These are phyloP conservation scores for Metarhizium anisopliae DNA, from an alignment of 2,329 filamentous ascomycete species.

Conservation along the genomic window DNA sequence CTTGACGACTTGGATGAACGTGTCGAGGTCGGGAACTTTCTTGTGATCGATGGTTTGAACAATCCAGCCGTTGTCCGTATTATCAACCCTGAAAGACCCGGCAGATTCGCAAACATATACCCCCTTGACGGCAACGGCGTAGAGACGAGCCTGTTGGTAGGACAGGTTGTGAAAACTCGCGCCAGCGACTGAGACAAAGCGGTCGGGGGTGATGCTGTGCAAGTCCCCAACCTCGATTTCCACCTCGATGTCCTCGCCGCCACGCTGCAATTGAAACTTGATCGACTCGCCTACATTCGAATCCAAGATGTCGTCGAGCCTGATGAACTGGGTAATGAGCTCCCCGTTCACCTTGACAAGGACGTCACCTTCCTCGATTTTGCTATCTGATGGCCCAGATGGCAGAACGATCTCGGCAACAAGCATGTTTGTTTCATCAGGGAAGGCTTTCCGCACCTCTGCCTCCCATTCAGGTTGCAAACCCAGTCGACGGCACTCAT, in stretches of 20 bases:
- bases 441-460: slow-evolving; percentile 71
- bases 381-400: slow-evolving; percentile 75
- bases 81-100: slow-evolving; percentile 91
- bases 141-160: slow-evolving; percentile 94
- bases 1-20: slow-evolving; percentile 88
- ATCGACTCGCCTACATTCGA: slow-evolving; percentile 74
- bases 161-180: slow-evolving; percentile 94
- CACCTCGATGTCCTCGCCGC: slow-evolving; percentile 78
- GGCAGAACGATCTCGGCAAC: slow-evolving; percentile 93
- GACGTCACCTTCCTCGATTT: slow-evolving; percentile 90
- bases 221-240: slow-evolving; percentile 81
- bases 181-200: slow-evolving; percentile 89
- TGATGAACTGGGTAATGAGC: slow-evolving; percentile 85
- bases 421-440: slow-evolving; percentile 92
- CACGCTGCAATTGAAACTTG: slow-evolving; percentile 75
- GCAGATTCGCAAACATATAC: slow-evolving; percentile 93
- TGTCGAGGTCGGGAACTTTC: slow-evolving; percentile 75
- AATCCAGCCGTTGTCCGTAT: slow-evolving; percentile 84
- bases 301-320: slow-evolving; percentile 85
- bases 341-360: slow-evolving; percentile 89
- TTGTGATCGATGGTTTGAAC: slow-evolving; percentile 89
- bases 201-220: slow-evolving; percentile 89
- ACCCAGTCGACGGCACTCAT: slow-evolving; percentile 86
- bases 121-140: slow-evolving; percentile 84
- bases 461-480: slow-evolving; percentile 81